Evolutionary conservation across 129 eudicot species (phyloP), one percentile per base, ranked within the genome.

Genomic region (Arctium lappa): DNA sequence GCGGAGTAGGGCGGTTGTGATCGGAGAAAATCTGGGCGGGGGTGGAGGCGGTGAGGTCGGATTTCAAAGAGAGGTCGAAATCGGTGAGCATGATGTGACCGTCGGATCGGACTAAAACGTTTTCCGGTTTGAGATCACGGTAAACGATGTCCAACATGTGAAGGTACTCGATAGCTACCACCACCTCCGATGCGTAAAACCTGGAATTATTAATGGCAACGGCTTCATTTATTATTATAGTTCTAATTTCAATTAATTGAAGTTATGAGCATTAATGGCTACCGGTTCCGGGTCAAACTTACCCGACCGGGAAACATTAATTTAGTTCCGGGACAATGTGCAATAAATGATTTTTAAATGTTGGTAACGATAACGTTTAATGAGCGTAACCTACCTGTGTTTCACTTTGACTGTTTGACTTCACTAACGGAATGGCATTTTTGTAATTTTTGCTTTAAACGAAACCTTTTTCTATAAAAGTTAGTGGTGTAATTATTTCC

Each of bases 61-160:
- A 95, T 79, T 85, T 92, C 50, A 95, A 79, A 0, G 98, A 92
- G 81, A 95, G 98, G 75, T 95, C 98, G 72, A 92, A 95, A 72
- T 95, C 98, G 5, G 98, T 95, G 39, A 95, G 90, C 97, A 92
- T 95, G 32, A 95, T 92, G 82, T 95, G 98, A 66, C 98, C 98
- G 84, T 95, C 97, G 2, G 97, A 86, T 86, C 97, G 89, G 13
- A 95, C 98, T 27, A 95, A 69, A 22, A 95, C 98, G 60, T 95
- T 95, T 80, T 95, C 98, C 15, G 98, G 98, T 89, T 95, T 95
- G 33, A 95, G 94, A 82, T 95, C 98, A 56, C 99, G 94, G 85
- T 95, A 95, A n/a, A 95, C 99, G 5, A 95, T 90, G 76, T 97
- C 98, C 87, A 95, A 81, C 99, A 95, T 95, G 92, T 95, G 99